Conservation (phyloP, 495 filamentous ascomycete species). For the Trichocladium uniseriatum region DNA sequence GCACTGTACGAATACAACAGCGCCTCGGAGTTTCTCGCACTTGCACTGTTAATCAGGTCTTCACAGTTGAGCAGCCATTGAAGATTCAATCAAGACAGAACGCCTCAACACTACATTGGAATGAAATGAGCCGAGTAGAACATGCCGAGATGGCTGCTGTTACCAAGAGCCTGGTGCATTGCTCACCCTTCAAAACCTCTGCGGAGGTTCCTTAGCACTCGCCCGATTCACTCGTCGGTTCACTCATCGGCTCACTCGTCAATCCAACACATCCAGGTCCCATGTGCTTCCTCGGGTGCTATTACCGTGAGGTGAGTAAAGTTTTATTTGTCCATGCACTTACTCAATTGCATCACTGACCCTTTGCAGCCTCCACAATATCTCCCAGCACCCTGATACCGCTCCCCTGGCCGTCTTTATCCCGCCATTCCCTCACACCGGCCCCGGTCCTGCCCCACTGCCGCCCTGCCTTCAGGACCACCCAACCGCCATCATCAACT, state of each 20-base stretch:
- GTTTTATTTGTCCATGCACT: neutral
- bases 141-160: slow-evolving; percentile 11
- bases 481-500: slow-evolving; percentile 35
- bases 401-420: slow-evolving; percentile 28
- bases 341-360: neutral
- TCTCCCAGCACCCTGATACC: slow-evolving; percentile 16
- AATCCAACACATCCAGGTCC: slow-evolving; percentile 11
- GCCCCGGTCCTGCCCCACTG: slow-evolving; percentile 7
- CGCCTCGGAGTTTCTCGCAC: no score
- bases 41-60: no score
- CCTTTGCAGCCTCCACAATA: slow-evolving; percentile 27
- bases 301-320: slow-evolving; percentile 20
- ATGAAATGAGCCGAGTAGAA: neutral
- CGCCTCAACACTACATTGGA: neutral
- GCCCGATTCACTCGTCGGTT: no score
- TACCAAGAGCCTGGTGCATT: neutral
- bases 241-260: no score
- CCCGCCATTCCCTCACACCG: slow-evolving; percentile 21
- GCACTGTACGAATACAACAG: no score
- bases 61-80: no score
- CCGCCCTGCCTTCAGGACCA: slow-evolving; percentile 27
- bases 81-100: neutral
- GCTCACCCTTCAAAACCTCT: neutral
- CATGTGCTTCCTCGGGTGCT: slow-evolving; percentile 17
- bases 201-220: neutral